A percentile compares a stretch with the other conserved stretches of the same genome.
phyloP scores from a whole-genome alignment of 2,329 filamentous ascomycete species.

The Colletotrichum gloeosporioides region DNA sequence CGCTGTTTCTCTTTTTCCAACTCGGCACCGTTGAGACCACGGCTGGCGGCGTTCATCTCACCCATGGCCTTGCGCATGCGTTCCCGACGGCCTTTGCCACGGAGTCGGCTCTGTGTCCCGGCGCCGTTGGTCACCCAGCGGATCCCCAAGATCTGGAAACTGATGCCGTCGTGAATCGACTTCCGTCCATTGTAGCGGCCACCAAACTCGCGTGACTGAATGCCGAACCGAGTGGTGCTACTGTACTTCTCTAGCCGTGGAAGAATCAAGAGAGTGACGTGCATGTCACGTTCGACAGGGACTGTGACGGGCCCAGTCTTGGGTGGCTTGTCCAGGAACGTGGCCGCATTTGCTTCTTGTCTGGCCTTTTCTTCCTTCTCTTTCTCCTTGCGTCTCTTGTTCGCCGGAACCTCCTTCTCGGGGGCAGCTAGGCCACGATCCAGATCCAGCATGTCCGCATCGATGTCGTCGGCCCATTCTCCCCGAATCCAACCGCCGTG shows the following conservation, averaged over 20 bases:
- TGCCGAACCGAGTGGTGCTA: constrained; percentile 76
- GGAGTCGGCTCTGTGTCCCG: constrained; percentile 58
- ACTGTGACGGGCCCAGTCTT: constrained; percentile 66
- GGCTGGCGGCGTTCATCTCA: constrained; percentile 47
- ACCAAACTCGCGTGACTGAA: constrained; percentile 82
- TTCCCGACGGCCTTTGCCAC: constrained; percentile 61
- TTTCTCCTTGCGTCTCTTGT: constrained; percentile 36
- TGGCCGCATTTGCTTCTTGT: constrained; percentile 39
- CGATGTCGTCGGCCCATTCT: constrained; percentile 82
- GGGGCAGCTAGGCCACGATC: constrained; percentile 37
- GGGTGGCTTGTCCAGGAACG: constrained; percentile 59
- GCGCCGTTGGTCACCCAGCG: constrained; percentile 85
- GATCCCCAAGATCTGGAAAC: constrained; percentile 82
- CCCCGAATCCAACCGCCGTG: constrained; percentile 92
- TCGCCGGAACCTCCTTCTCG: constrained; percentile 17
- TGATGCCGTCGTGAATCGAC: constrained; percentile 79
- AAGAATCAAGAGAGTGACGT: constrained; percentile 85
- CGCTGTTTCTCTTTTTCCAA: constrained; percentile 17
- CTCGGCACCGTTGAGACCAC: constrained; percentile 18
- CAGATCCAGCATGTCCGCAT: constrained; percentile 69
- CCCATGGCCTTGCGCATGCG: constrained; percentile 61
- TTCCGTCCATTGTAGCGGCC: constrained; percentile 50
- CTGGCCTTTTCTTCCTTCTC: constrained; percentile 36
- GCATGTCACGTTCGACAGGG: constrained; percentile 75
- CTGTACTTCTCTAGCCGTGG: constrained; percentile 80